Evolutionary conservation across 2,329 filamentous ascomycete genomes (phyloP).

Genomic region (Botrytis pseudocinerea): DNA sequence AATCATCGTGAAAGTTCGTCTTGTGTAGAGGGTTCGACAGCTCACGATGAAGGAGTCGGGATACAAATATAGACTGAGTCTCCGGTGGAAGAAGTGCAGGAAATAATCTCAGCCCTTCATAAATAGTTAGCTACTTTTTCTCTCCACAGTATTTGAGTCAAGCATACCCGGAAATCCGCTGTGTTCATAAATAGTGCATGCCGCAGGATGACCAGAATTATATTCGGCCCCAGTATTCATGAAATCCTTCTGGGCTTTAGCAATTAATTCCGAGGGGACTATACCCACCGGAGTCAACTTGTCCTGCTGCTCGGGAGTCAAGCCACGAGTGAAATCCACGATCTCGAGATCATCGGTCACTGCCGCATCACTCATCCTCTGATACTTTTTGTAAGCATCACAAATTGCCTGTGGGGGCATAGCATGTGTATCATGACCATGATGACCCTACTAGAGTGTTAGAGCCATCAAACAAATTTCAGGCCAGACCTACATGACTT

Average conservation of each 20-base stretch:
- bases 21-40: conserved; percentile 72
- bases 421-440: conserved; percentile 40
- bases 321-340: conserved; percentile 38
- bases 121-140: not conserved
- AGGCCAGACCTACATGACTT: conserved; percentile 13
- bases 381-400: conserved; percentile 40
- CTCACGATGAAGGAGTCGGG: conserved; percentile 74
- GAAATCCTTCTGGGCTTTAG: conserved; percentile 31
- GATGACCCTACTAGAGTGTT: conserved; percentile 24
- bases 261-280: conserved; percentile 34
- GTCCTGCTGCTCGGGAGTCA: conserved; percentile 36
- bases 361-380: conserved; percentile 35
- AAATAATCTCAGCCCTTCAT: conserved; percentile 60
- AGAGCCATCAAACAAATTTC: not conserved
- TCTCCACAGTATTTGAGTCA: not conserved
- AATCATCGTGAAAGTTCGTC: conserved; percentile 85
- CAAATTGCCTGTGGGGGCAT: conserved; percentile 40
- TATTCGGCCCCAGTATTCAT: conserved; percentile 11
- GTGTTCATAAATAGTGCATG: conserved; percentile 39
- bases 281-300: conserved; percentile 32
- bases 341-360: conserved; percentile 37
- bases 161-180: conserved; percentile 37
- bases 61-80: conserved; percentile 71
- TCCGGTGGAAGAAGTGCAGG: conserved; percentile 71
- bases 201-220: conserved; percentile 21